These are phyloP conservation scores for Chlamydomonas sp. DNA, from an alignment of 139 green algal genomes.

Conservation along the genomic window DNA sequence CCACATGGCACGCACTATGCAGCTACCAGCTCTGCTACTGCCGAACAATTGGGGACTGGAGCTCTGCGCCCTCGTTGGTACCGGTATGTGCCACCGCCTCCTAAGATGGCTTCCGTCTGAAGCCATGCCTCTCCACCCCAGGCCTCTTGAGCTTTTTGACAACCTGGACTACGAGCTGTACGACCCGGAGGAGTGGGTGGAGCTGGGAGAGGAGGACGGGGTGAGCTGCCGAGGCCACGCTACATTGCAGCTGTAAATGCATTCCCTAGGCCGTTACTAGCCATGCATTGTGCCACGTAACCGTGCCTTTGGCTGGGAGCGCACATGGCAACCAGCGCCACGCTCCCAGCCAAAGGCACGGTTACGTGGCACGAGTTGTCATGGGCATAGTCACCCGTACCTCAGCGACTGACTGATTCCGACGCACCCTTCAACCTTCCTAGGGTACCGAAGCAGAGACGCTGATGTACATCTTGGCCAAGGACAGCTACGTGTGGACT, in stretches of 20 bases:
- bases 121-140: too few relatives aligned
- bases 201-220: constrained; percentile 5
- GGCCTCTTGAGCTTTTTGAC: constrained; percentile 62
- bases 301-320: background rate
- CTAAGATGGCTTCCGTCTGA: too few relatives aligned
- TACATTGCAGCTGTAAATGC: too few relatives aligned
- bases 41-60: too few relatives aligned
- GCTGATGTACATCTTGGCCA: constrained; percentile 35
- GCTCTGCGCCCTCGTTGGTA: too few relatives aligned
- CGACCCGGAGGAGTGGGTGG: constrained; percentile 48
- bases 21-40: too few relatives aligned
- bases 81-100: too few relatives aligned
- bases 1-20: too few relatives aligned
- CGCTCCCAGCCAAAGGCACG: background rate
- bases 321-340: too few relatives aligned
- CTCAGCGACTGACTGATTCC: too few relatives aligned
- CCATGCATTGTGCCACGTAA: background rate
- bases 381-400: too few relatives aligned
- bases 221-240: constrained; percentile 1
- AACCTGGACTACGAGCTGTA: constrained; percentile 50
- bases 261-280: too few relatives aligned
- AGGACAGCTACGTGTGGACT: constrained; percentile 36
- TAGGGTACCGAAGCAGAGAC: constrained; percentile 42
- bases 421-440: background rate
- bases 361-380: background rate